Percentiles rank a stretch among this genome's conserved stretches.
Conservation (phyloP, 441 rosid genomes). For the Syzygium syzygioides region DNA sequence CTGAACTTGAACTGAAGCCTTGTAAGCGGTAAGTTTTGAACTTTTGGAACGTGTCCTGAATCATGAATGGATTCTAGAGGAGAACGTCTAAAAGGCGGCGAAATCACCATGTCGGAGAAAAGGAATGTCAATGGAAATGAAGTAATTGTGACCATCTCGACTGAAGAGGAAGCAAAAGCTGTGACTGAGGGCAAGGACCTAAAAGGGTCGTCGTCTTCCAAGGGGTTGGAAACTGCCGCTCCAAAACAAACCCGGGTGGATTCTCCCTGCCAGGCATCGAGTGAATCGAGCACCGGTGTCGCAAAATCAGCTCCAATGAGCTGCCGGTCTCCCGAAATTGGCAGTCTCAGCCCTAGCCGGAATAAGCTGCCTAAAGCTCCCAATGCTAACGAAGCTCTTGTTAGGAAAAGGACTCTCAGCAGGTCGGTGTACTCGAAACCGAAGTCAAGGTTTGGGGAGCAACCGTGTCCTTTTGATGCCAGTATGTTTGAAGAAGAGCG, state of each 20-base stretch:
- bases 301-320: constrained; percentile 22
- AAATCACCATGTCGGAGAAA: constrained; percentile 32
- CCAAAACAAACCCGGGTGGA: background rate
- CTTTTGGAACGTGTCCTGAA: background rate
- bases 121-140: constrained; percentile 27
- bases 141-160: constrained; percentile 38
- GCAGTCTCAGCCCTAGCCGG: constrained; percentile 26
- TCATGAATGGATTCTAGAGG: constrained; percentile 19
- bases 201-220: constrained; percentile 19
- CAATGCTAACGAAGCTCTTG: constrained; percentile 21
- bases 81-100: constrained; percentile 12
- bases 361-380: constrained; percentile 64
- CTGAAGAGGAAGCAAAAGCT: constrained; percentile 20
- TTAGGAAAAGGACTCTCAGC: constrained; percentile 35
- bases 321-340: constrained; percentile 38
- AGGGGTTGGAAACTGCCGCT: constrained; percentile 2
- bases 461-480: constrained; percentile 29
- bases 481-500: constrained; percentile 26
- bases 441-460: constrained; percentile 80
- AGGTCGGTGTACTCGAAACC: constrained; percentile 65
- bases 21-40: background rate
- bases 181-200: background rate
- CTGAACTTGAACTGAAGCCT: background rate
- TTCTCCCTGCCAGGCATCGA: constrained; percentile 15
- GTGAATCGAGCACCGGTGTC: constrained; percentile 3